Percentiles rank a stretch among this genome's conserved stretches.
phyloP scores from a whole-genome alignment of 257 asterid genomes.

The Gentiana macrophylla region DNA sequence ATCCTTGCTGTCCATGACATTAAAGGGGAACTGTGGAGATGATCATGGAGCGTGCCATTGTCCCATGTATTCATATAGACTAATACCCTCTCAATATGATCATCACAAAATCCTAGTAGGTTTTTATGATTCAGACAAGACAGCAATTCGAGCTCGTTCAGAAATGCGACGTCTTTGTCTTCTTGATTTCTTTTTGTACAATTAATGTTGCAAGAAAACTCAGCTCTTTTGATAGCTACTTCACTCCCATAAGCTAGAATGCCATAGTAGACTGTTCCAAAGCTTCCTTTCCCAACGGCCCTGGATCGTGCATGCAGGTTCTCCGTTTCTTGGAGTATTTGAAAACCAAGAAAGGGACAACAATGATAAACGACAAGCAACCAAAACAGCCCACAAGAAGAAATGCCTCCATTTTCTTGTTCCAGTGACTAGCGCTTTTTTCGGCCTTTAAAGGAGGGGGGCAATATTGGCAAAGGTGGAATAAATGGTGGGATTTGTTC shows the following conservation, averaged over 20 bases:
- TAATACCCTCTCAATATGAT: slow-evolving; percentile 43
- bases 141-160: slow-evolving; percentile 65
- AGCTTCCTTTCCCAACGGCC: slow-evolving; percentile 81
- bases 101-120: slow-evolving; percentile 70
- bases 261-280: slow-evolving; percentile 67
- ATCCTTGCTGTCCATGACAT: slow-evolving; percentile 59
- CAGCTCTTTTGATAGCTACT: slow-evolving; percentile 80
- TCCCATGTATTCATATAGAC: slow-evolving; percentile 57
- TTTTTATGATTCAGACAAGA: slow-evolving; percentile 71
- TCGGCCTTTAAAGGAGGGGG: slow-evolving; percentile 11
- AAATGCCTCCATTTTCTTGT: slow-evolving; percentile 10
- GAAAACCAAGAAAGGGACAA: slow-evolving; percentile 28
- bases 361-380: background rate
- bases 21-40: slow-evolving; percentile 57
- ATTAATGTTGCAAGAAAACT: slow-evolving; percentile 20
- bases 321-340: slow-evolving; percentile 39
- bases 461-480: slow-evolving; percentile 4
- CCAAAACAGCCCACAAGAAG: too few relatives aligned
- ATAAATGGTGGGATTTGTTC: too few relatives aligned
- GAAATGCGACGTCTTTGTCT: slow-evolving; percentile 66
- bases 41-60: slow-evolving; percentile 67
- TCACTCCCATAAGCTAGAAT: slow-evolving; percentile 45
- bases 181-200: slow-evolving; percentile 38
- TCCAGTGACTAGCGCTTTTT: slow-evolving; percentile 23
- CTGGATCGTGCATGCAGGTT: slow-evolving; percentile 69